Evolutionary conservation across 495 filamentous ascomycete genomes (phyloP).

Genomic region (Cetradonia linearis): DNA sequence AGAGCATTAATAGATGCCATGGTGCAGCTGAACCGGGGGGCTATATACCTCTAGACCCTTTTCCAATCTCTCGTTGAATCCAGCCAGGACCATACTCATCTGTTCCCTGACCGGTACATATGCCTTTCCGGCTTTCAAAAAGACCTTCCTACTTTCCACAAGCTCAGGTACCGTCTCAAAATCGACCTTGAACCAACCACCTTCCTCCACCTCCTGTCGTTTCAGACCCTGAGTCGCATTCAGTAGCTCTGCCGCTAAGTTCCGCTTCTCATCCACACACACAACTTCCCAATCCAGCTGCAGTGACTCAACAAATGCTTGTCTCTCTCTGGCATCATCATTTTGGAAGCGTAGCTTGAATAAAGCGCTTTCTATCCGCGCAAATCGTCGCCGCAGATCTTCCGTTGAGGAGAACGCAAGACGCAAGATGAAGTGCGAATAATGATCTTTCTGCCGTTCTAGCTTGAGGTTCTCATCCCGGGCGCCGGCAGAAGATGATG

Average conservation of each 20-base stretch:
- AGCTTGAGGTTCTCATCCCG: slow-evolving; percentile 43
- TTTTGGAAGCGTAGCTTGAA: slow-evolving; percentile 69
- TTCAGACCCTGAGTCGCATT: slow-evolving; percentile 44
- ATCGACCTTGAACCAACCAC: slow-evolving; percentile 85
- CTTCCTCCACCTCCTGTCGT: slow-evolving; percentile 58
- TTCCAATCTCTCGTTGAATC: slow-evolving; percentile 71
- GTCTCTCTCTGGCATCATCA: slow-evolving; percentile 59
- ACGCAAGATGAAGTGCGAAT: slow-evolving; percentile 93
- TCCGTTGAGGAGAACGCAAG: slow-evolving; percentile 87
- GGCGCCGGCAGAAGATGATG: slow-evolving; percentile 44
- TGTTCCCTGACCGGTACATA: slow-evolving; percentile 86
- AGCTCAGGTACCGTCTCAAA: slow-evolving; percentile 90
- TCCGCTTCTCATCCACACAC: slow-evolving; percentile 59
- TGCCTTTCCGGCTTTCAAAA: slow-evolving; percentile 71
- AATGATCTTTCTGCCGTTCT: slow-evolving; percentile 93
- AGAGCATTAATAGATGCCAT: slow-evolving; percentile 21
- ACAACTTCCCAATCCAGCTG: slow-evolving; percentile 77
- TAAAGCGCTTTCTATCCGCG: slow-evolving; percentile 74
- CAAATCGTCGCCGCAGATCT: slow-evolving; percentile 82
- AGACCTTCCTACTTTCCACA: slow-evolving; percentile 66
- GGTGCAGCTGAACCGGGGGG: not conserved
- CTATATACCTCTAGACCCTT: slow-evolving; percentile 62
- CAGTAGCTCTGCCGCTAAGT: slow-evolving; percentile 42
- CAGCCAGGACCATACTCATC: slow-evolving; percentile 74
- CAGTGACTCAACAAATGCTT: slow-evolving; percentile 65